These are phyloP conservation scores for Cryphonectria radicalis DNA, from an alignment of 2,329 filamentous ascomycete genomes.

Conservation along the genomic window DNA sequence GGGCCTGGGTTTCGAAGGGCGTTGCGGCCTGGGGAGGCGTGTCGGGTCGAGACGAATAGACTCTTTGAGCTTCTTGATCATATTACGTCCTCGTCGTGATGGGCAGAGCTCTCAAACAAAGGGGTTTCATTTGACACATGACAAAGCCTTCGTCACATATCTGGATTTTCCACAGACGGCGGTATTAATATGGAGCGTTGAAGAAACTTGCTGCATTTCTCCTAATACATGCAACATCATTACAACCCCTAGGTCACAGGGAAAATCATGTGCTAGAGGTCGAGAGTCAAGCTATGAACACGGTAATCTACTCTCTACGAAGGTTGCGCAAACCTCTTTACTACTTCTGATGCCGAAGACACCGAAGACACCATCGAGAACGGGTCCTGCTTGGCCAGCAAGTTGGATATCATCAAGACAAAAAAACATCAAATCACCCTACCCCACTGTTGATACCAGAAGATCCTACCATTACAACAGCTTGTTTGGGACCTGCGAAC, in stretches of 20 bases:
- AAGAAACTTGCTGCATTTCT: not conserved
- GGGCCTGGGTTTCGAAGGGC: conserved; percentile 26
- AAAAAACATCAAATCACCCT: conserved; percentile 8
- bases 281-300: not conserved
- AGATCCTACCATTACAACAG: not conserved
- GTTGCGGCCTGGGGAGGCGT: conserved; percentile 20
- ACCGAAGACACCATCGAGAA: not conserved
- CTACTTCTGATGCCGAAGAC: not conserved
- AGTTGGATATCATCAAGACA: conserved; percentile 1
- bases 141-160: not conserved
- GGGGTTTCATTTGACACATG: not conserved
- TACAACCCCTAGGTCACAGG: not conserved
- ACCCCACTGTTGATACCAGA: not conserved
- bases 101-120: not conserved
- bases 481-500: not conserved
- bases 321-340: not conserved
- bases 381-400: conserved; percentile 5
- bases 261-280: not conserved
- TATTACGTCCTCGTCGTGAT: conserved; percentile 24
- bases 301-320: not conserved
- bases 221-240: not conserved
- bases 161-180: not conserved
- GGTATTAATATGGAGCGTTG: not conserved
- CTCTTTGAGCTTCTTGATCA: conserved; percentile 29
- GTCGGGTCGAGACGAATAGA: conserved; percentile 26